phyloP scores from a whole-genome alignment of 805 yeast species.

The Ogataea saltuana region DNA sequence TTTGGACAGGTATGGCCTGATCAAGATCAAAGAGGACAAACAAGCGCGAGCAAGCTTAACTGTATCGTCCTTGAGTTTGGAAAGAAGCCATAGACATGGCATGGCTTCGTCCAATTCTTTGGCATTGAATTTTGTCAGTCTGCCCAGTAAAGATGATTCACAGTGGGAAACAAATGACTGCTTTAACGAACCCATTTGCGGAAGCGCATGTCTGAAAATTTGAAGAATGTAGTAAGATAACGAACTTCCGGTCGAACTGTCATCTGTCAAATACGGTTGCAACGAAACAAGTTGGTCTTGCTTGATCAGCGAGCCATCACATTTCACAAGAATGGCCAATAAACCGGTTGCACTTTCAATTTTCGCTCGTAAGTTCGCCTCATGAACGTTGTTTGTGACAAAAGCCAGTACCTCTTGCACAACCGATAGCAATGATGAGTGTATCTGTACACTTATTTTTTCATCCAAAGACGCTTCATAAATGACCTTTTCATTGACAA shows the following conservation, averaged over 20 bases:
- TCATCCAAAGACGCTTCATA: slow-evolving; percentile 28
- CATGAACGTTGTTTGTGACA: slow-evolving; percentile 38
- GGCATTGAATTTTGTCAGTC: slow-evolving; percentile 59
- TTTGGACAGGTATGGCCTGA: slow-evolving; percentile 47
- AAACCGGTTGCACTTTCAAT: slow-evolving; percentile 46
- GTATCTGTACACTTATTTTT: slow-evolving; percentile 17
- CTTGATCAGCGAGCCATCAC: slow-evolving; percentile 52
- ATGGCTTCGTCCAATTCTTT: slow-evolving; percentile 72
- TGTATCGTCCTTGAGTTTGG: slow-evolving; percentile 47
- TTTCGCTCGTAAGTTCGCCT: slow-evolving; percentile 23
- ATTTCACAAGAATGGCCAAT: slow-evolving; percentile 55
- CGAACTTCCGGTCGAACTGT: slow-evolving; percentile 39
- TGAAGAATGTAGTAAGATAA: slow-evolving; percentile 52
- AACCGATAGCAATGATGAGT: slow-evolving; percentile 29
- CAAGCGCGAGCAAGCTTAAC: slow-evolving; percentile 60
- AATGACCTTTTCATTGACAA: slow-evolving; percentile 47
- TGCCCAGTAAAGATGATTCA: slow-evolving; percentile 51
- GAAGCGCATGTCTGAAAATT: slow-evolving; percentile 53
- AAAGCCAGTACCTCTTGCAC: slow-evolving; percentile 40
- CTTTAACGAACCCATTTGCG: slow-evolving; percentile 45
- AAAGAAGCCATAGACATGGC: slow-evolving; percentile 63
- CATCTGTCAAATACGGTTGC: slow-evolving; percentile 63
- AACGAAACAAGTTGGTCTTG: slow-evolving; percentile 68
- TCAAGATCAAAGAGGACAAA: slow-evolving; percentile 54
- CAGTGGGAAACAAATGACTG: slow-evolving; percentile 50